phyloP scores from a whole-genome alignment of 164 flowering plant genomes.

The Liquidambar formosana region DNA sequence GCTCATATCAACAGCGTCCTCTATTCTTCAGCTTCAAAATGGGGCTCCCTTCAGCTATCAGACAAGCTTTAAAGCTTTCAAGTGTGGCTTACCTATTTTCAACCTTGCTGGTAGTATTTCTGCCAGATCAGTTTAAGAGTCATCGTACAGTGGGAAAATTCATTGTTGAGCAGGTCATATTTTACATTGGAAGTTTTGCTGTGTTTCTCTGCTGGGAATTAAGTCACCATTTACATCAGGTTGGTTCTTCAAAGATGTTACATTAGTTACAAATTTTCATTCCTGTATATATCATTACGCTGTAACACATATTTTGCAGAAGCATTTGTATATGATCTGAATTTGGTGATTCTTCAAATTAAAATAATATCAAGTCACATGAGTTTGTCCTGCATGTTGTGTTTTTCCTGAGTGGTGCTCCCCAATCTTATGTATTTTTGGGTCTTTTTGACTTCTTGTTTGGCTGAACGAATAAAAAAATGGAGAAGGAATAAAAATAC shows the following conservation, averaged over 20 bases:
- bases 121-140: conserved; percentile 37
- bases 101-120: conserved; percentile 33
- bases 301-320: background rate
- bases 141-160: conserved; percentile 31
- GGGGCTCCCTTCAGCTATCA: conserved; percentile 61
- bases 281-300: background rate
- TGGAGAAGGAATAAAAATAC: too few relatives aligned
- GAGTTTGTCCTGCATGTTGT: background rate
- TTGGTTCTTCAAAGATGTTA: conserved; percentile 20
- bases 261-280: background rate
- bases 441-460: too few relatives aligned
- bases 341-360: too few relatives aligned
- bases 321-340: background rate
- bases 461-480: background rate
- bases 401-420: background rate
- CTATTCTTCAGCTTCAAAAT: conserved; percentile 90
- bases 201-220: conserved; percentile 83
- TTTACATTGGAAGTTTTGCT: conserved; percentile 50
- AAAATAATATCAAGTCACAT: too few relatives aligned
- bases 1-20: conserved; percentile 66
- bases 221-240: conserved; percentile 81
- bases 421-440: background rate
- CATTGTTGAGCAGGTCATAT: conserved; percentile 48
- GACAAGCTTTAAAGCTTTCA: conserved; percentile 62
- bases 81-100: conserved; percentile 49